Evolutionary conservation across 2,329 filamentous ascomycete genomes (phyloP).

Genomic region (Claviceps digitariae): DNA sequence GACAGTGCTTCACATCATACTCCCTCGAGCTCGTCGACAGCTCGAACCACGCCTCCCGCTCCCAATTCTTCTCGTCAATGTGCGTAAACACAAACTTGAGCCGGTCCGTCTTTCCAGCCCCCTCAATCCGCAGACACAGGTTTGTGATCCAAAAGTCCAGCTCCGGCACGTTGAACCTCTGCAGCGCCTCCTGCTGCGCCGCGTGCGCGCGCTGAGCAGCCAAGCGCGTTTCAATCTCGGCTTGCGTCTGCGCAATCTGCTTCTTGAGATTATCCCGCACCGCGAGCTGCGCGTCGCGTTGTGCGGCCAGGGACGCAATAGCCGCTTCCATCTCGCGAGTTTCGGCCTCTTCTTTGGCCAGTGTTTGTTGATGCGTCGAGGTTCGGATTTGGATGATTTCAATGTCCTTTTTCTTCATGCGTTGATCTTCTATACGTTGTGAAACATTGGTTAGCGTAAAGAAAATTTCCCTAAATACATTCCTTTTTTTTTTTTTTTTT

Average conservation of each 20-base stretch:
- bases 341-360: slow-evolving; percentile 66
- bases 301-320: slow-evolving; percentile 42
- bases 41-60: slow-evolving; percentile 87
- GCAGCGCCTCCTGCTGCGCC: slow-evolving; percentile 66
- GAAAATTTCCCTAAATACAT: neutral
- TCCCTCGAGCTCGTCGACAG: slow-evolving; percentile 68
- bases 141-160: slow-evolving; percentile 93
- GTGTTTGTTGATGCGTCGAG: slow-evolving; percentile 54
- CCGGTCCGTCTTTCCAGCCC: slow-evolving; percentile 68
- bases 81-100: slow-evolving; percentile 85
- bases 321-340: slow-evolving; percentile 58
- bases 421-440: slow-evolving; percentile 62
- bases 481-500: neutral
- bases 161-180: slow-evolving; percentile 81
- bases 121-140: slow-evolving; percentile 78
- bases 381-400: slow-evolving; percentile 66
- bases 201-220: slow-evolving; percentile 62
- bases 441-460: slow-evolving; percentile 1
- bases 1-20: slow-evolving; percentile 69
- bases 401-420: slow-evolving; percentile 77
- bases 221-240: slow-evolving; percentile 53
- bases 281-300: slow-evolving; percentile 47
- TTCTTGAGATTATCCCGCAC: slow-evolving; percentile 42
- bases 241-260: slow-evolving; percentile 55
- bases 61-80: slow-evolving; percentile 76